Evolutionary conservation across 352 stramenopile genomes (phyloP), one percentile per base, ranked within the genome.

Genomic region (Phytophthora litchii): DNA sequence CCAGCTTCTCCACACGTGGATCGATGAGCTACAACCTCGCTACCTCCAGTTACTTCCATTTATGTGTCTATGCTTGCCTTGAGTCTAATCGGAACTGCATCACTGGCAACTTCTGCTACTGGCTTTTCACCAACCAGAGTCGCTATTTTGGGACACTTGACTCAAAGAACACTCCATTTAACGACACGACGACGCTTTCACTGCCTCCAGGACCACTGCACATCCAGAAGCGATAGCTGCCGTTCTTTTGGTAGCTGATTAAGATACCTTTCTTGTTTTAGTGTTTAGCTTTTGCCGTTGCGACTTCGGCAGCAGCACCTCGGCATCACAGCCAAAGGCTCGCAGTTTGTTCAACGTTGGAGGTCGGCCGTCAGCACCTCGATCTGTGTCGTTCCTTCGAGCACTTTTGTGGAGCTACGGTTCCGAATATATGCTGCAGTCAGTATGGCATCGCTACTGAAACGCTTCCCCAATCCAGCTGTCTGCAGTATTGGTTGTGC

Each of bases 351-450:
- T 35, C 20, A 64, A 11, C 13, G 6, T 7, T 38, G 55, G 46
- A 27, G 19, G 31, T 7, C 3, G 29, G 8, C 25, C 42, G 25
- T 49, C 12, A 36, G 25, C 25, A n/a, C 23, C 10, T 59, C 21
- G 7, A 60, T 60, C 3, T 40, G 34, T 21, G 34, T 56, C 36
- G 38, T 59, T 17, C 49, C 43, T 21, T 36, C 45, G 3, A 60
- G 21, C 1, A 31, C 42, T 21, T 53, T 54, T 2, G 48, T 49
- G 7, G 57, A 41, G 12, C 47, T 48, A 4, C 47, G 23, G 17
- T 65, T 65, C n/a, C 47, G 25, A 9, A 58, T 43, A 19, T 58
- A 64, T 1, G 46, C 38, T 32, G 56, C 56, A 16, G 38, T 16
- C 21, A 46, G 3, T 1, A 58, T 40, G 46, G 55, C 35, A 17